Percentiles rank a stretch among this genome's conserved stretches.
Evolutionary conservation across 345 rosid genomes (phyloP).

Genomic region (Passiflora organensis): DNA sequence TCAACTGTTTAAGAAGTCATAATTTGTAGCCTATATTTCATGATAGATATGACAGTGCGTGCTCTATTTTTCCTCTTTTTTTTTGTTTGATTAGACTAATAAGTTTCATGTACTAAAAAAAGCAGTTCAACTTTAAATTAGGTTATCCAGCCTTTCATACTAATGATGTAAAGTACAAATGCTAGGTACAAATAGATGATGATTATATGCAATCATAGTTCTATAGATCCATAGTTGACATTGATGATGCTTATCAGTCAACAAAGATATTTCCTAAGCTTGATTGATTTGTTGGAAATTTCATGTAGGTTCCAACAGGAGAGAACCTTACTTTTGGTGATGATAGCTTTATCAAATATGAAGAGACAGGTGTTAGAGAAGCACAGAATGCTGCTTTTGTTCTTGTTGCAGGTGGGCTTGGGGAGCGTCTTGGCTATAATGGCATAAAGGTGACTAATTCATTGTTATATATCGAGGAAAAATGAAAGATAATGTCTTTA

Average conservation of each 20-base stretch:
- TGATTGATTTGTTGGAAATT: slow-evolving; percentile 1
- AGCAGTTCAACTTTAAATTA: too few relatives aligned
- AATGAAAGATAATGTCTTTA: neutral
- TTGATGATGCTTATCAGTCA: too few relatives aligned
- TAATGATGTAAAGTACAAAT: neutral
- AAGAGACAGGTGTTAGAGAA: slow-evolving; percentile 69
- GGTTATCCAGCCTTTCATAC: too few relatives aligned
- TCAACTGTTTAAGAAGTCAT: too few relatives aligned
- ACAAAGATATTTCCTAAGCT: neutral
- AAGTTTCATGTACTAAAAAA: too few relatives aligned
- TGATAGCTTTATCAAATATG: slow-evolving; percentile 62
- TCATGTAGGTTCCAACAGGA: slow-evolving; percentile 74
- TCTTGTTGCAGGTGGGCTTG: slow-evolving; percentile 98
- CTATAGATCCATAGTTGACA: neutral
- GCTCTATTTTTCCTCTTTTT: too few relatives aligned
- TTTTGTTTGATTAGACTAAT: too few relatives aligned
- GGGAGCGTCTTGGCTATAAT: slow-evolving; percentile 95
- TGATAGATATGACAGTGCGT: too few relatives aligned
- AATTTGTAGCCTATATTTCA: too few relatives aligned
- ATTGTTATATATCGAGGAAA: neutral
- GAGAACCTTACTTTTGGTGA: slow-evolving; percentile 61
- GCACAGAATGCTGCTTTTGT: slow-evolving; percentile 86
- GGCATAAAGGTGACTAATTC: slow-evolving; percentile 71
- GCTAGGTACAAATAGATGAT: neutral
- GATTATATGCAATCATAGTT: neutral